Conservation (phyloP, 345 rosid species). For the Isatis tinctoria region DNA sequence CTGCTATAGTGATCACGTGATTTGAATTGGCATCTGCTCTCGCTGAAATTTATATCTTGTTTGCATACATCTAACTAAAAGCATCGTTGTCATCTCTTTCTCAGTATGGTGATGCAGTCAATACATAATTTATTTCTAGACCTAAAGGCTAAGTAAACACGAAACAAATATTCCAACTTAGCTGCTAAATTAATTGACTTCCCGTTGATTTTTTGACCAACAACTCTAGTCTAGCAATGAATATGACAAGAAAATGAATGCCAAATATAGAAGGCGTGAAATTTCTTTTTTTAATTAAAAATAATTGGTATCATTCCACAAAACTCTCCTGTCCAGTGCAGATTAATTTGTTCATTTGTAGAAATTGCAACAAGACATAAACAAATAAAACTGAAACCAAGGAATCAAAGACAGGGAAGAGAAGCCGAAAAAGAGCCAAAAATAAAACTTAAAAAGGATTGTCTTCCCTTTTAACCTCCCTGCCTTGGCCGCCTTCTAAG, state of each 20-base stretch:
- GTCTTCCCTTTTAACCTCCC: constrained; percentile 31
- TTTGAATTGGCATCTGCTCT: no score
- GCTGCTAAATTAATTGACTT: neutral
- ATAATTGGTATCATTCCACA: constrained; percentile 35
- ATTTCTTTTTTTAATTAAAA: neutral
- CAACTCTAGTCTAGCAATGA: neutral
- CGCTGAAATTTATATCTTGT: neutral
- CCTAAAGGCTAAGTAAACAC: neutral
- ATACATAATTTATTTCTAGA: no score
- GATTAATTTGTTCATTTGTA: constrained; percentile 12
- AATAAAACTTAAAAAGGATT: neutral
- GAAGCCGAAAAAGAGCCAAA: constrained; percentile 1
- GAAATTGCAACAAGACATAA: constrained; percentile 5
- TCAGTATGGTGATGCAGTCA: neutral
- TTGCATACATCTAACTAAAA: neutral
- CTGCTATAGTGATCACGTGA: neutral
- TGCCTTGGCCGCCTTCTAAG: constrained; percentile 53
- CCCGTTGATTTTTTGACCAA: constrained; percentile 1
- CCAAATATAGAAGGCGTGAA: neutral
- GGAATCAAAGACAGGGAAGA: neutral
- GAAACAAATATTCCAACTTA: neutral
- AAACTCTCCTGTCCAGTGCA: constrained; percentile 63
- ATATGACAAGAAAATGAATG: neutral
- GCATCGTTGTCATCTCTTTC: neutral
- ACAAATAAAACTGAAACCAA: constrained; percentile 24